Percentiles rank a stretch among this genome's conserved stretches.
Evolutionary conservation across 1,284 basidiomycete genomes (phyloP).

Genomic region (Puccinia hordei): DNA sequence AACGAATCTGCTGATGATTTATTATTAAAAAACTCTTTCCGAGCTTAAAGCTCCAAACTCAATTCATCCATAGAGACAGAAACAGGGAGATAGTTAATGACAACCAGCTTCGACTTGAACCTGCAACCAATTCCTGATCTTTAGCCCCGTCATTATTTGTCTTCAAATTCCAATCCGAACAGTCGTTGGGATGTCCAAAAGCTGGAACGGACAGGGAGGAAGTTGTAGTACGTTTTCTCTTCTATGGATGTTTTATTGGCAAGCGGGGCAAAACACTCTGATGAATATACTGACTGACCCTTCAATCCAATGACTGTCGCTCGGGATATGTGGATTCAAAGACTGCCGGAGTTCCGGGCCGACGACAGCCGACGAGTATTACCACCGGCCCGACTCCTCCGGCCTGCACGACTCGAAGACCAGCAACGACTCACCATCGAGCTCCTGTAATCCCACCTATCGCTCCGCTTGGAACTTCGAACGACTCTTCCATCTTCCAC

Average conservation of each 20-base stretch:
- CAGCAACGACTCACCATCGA: background rate
- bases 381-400: background rate
- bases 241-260: background rate
- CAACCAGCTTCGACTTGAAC: too few relatives aligned
- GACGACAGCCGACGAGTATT: constrained; percentile 18
- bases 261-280: too few relatives aligned
- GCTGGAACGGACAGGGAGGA: background rate
- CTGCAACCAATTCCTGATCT: too few relatives aligned
- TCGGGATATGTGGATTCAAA: background rate
- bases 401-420: background rate
- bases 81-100: too few relatives aligned
- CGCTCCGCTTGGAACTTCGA: constrained; percentile 37
- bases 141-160: too few relatives aligned
- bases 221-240: background rate
- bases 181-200: background rate
- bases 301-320: background rate
- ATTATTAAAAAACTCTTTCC: too few relatives aligned
- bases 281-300: background rate
- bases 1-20: too few relatives aligned
- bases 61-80: too few relatives aligned
- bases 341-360: background rate
- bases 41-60: too few relatives aligned
- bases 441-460: constrained; percentile 1
- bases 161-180: too few relatives aligned
- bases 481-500: background rate